Evolutionary conservation across 2,329 filamentous ascomycete genomes (phyloP), one percentile per base, ranked within the genome.

Genomic region (Gnomoniopsis sp.): DNA sequence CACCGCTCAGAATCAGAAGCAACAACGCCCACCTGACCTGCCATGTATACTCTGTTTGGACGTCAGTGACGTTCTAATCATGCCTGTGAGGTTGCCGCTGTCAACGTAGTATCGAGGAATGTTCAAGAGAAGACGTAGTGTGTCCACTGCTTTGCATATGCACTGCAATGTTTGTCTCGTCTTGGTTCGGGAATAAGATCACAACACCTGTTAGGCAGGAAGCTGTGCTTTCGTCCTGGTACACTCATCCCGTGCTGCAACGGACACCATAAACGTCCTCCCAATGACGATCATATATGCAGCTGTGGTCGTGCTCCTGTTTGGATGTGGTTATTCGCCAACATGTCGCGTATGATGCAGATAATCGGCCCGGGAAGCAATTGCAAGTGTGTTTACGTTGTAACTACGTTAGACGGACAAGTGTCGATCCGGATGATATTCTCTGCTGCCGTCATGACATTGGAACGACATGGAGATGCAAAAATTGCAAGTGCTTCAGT

Each of bases 21-120:
- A 58, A 58, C 48, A 43, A 30, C 53, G 44, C 17, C 43, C 56
- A 58, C 50, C 36, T 49, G 50, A 58, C 34, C n/a, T 54, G 7
- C 43, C 22, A 19, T 34, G 22, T 26, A 21, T 7, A 34, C 44
- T 58, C 10, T 53, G 41, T 33, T 26, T 46, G 34, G 34, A 43
- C 23, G 8, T 30, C 8, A 30, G 26, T 30, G 26, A 30, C 26
- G 36, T 44, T 36, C 26, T 19, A 19, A 33, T 17, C 8, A 43
- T 17, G 44, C 43, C 38, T 17, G 30, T 34, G 22, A 21, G 7
- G 23, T 6, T 46, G 41, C 46, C 41, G 34, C 30, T 30, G 43
- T 15, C 50, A 36, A 38, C 19, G 4, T 38, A 33, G 23, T 10
- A 46, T 19, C 21, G 41, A 50, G 22, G 34, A 14, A 36, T 33